These are phyloP conservation scores for Leucoagaricus sp. DNA, from an alignment of 1,284 basidiomycete genomes.

Conservation along the genomic window DNA sequence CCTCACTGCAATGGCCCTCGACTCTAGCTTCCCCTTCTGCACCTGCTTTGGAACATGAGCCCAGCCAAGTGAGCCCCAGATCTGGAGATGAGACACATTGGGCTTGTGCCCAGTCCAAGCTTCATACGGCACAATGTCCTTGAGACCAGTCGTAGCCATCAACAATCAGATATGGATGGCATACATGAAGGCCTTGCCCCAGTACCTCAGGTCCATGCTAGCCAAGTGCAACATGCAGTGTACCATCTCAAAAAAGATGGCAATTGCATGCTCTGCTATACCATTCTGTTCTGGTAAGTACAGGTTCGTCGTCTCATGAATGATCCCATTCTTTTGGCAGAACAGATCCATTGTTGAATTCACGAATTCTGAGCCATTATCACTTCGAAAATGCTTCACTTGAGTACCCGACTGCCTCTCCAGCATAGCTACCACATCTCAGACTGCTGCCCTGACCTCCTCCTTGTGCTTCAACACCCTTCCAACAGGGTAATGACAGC, in stretches of 20 bases:
- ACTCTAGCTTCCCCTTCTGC: constrained; percentile 19
- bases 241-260: constrained; percentile 28
- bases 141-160: constrained; percentile 18
- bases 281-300: constrained; percentile 33
- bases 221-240: constrained; percentile 29
- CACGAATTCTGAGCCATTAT: constrained; percentile 7
- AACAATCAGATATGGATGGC: constrained; percentile 27
- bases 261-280: constrained; percentile 37
- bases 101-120: constrained; percentile 20
- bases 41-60: constrained; percentile 20
- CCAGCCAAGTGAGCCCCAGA: constrained; percentile 23
- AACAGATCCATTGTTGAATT: constrained; percentile 7
- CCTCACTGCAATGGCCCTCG: constrained; percentile 11
- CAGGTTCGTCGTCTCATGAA: constrained; percentile 14
- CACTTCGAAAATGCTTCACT: not conserved
- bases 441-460: not conserved
- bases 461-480: constrained; percentile 9
- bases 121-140: constrained; percentile 16
- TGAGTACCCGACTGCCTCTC: not conserved
- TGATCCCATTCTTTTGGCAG: constrained; percentile 9
- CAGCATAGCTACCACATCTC: not conserved
- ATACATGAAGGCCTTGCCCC: constrained; percentile 40
- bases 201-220: constrained; percentile 33
- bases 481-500: constrained; percentile 8
- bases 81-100: constrained; percentile 17